These are phyloP conservation scores for Berkeleyomyces rouxiae DNA, from an alignment of 2,329 filamentous ascomycete species.

Conservation along the genomic window DNA sequence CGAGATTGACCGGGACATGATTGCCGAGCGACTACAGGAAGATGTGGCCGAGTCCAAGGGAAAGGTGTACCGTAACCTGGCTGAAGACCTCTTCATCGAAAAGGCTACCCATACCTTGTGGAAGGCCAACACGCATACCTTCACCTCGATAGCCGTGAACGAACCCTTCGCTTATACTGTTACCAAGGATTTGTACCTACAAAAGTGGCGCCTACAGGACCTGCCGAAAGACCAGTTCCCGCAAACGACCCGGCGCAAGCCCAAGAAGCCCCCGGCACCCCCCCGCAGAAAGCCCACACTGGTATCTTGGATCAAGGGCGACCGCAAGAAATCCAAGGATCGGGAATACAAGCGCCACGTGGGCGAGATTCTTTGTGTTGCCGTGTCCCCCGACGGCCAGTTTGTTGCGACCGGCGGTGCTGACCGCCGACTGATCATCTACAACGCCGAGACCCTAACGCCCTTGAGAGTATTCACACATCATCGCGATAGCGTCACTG, in stretches of 20 bases:
- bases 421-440: conserved; percentile 73
- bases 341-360: conserved; percentile 60
- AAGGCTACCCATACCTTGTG: conserved; percentile 54
- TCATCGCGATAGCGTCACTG: conserved; percentile 75
- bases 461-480: conserved; percentile 76
- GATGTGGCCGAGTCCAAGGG: conserved; percentile 88
- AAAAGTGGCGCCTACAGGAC: conserved; percentile 76
- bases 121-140: conserved; percentile 58
- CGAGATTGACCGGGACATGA: conserved; percentile 81
- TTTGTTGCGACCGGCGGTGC: conserved; percentile 80
- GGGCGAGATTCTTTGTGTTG: conserved; percentile 64
- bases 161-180: conserved; percentile 75
- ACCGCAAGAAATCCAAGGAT: conserved; percentile 42
- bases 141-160: conserved; percentile 66
- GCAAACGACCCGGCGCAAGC: conserved; percentile 40
- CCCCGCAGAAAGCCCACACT: conserved; percentile 46
- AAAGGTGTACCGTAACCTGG: conserved; percentile 68
- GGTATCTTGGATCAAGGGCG: conserved; percentile 45
- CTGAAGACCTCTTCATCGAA: conserved; percentile 52
- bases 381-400: conserved; percentile 75
- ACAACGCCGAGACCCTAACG: conserved; percentile 64
- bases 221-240: conserved; percentile 42
- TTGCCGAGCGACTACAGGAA: conserved; percentile 78
- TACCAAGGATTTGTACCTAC: conserved; percentile 66
- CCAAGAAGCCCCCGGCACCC: conserved; percentile 39